Evolutionary conservation across 106 monocot species (phyloP).

Genomic region (Allium sativum): DNA sequence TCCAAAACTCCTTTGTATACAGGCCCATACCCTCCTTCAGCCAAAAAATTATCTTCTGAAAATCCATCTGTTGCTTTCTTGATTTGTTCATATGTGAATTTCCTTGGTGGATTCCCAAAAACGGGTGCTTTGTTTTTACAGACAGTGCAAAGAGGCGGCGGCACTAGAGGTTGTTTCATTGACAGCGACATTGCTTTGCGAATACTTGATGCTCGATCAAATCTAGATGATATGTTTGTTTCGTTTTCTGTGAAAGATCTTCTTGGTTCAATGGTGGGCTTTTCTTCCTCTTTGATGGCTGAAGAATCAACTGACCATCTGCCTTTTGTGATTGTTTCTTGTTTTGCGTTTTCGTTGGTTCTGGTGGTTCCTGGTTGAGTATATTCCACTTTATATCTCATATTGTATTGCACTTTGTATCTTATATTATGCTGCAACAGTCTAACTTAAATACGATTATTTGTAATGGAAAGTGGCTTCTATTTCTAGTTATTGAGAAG

Average conservation of each 20-base stretch:
- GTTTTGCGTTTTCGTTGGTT: not conserved
- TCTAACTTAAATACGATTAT: not conserved
- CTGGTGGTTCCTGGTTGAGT: constrained; percentile 4
- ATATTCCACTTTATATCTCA: not conserved
- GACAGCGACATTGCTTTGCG: constrained; percentile 9
- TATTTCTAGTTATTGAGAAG: too few relatives aligned
- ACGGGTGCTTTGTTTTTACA: constrained; percentile 48
- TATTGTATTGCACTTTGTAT: not conserved
- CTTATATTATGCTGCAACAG: not conserved
- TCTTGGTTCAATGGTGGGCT: constrained; percentile 1
- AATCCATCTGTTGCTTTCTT: constrained; percentile 39
- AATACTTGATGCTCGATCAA: constrained; percentile 7
- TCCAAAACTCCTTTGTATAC: constrained; percentile 40
- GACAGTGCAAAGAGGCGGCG: constrained; percentile 47
- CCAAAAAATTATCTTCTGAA: constrained; percentile 33
- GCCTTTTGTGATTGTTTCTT: not conserved
- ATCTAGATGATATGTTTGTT: not conserved
- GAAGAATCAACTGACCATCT: constrained; percentile 2
- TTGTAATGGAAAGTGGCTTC: not conserved
- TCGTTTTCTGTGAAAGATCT: not conserved
- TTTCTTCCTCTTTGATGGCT: not conserved
- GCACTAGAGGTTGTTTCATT: constrained; percentile 4
- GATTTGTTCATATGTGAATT: constrained; percentile 37
- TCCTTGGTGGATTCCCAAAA: constrained; percentile 45
- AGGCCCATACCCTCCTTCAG: constrained; percentile 30